Evolutionary conservation across 345 rosid genomes (phyloP).

Genomic region (Eucalyptus paniculata): DNA sequence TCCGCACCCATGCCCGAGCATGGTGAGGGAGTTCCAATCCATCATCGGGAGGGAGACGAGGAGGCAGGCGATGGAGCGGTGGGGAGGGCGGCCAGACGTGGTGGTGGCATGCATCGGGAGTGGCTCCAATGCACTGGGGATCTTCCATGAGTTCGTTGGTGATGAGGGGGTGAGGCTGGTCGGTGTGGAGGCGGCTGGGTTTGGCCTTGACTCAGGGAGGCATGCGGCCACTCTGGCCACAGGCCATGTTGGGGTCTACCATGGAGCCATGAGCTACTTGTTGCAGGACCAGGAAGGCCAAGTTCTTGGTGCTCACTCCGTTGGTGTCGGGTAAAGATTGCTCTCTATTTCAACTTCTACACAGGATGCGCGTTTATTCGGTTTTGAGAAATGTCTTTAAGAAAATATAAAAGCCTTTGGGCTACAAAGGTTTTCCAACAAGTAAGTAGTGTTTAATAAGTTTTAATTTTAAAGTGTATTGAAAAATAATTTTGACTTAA

Average conservation of each 20-base stretch:
- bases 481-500: too few species aligned
- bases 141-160: conserved; percentile 57
- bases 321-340: conserved; percentile 49
- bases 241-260: conserved; percentile 78
- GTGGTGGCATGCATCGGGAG: conserved; percentile 76
- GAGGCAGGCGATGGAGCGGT: conserved; percentile 59
- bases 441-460: too few species aligned
- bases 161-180: conserved; percentile 60
- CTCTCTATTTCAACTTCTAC: background rate
- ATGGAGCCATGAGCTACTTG: conserved; percentile 74
- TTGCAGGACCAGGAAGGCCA: conserved; percentile 79
- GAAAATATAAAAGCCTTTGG: too few species aligned
- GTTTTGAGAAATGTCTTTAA: too few species aligned
- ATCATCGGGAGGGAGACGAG: conserved; percentile 84
- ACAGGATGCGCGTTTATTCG: rapidly evolving
- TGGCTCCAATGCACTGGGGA: conserved; percentile 79
- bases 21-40: conserved; percentile 77
- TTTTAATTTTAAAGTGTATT: too few species aligned
- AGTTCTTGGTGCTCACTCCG: conserved; percentile 38
- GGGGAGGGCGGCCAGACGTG: conserved; percentile 87
- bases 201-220: conserved; percentile 65
- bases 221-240: conserved; percentile 68
- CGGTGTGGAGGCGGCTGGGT: conserved; percentile 80
- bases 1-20: conserved; percentile 79
- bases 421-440: too few species aligned